These are phyloP conservation scores for Pichia sp. DNA, from an alignment of 1,139 yeast species.

Conservation along the genomic window DNA sequence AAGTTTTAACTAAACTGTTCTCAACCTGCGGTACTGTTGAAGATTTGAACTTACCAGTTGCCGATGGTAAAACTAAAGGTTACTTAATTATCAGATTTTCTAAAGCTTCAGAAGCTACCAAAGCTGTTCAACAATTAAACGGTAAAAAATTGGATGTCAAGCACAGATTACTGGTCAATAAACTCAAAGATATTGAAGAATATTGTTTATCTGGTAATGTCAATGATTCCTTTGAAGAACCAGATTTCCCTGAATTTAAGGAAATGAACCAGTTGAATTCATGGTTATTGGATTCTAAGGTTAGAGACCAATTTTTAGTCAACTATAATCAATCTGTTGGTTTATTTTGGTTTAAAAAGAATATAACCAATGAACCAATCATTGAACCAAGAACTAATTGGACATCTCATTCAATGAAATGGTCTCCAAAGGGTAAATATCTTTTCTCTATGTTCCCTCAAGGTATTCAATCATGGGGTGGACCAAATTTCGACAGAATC, in stretches of 20 bases:
- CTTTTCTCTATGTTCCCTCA: conserved; percentile 85
- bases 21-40: conserved; percentile 62
- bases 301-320: conserved; percentile 84
- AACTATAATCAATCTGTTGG: conserved; percentile 80
- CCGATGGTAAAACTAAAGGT: conserved; percentile 76
- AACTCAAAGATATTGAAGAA: conserved; percentile 76
- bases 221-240: conserved; percentile 58
- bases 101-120: conserved; percentile 57
- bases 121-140: conserved; percentile 73
- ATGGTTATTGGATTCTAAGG: conserved; percentile 86
- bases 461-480: conserved; percentile 97
- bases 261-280: conserved; percentile 75
- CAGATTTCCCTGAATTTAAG: conserved; percentile 60
- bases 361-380: conserved; percentile 66
- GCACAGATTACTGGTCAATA: conserved; percentile 83
- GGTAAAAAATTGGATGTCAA: conserved; percentile 90
- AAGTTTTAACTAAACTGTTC: conserved; percentile 78
- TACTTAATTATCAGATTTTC: conserved; percentile 81
- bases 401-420: conserved; percentile 82
- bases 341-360: conserved; percentile 79
- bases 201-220: conserved; percentile 65
- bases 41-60: conserved; percentile 74
- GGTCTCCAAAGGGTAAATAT: conserved; percentile 92
- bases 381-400: conserved; percentile 75
- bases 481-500: conserved; percentile 65